These are phyloP conservation scores for Camellia lanceoleosa DNA, from an alignment of 148 eudicot species.

Conservation along the genomic window DNA sequence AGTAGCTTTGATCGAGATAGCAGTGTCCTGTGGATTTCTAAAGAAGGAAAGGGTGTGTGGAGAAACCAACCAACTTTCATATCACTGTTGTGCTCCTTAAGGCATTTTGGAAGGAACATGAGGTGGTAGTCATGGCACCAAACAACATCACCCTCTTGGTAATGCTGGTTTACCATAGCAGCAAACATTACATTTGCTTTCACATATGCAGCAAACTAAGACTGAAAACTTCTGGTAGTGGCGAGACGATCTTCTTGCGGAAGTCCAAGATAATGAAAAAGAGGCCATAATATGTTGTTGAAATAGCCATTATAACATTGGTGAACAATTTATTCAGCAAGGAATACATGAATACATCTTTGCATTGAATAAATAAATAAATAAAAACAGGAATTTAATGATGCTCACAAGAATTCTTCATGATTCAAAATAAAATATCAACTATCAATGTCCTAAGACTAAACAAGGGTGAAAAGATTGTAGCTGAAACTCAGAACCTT, in stretches of 20 bases:
- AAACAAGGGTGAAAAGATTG: too few relatives aligned
- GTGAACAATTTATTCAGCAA: constrained; percentile 82
- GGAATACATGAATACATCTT: constrained; percentile 92
- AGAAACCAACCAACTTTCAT: constrained; percentile 98
- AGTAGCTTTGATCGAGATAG: constrained; percentile 85
- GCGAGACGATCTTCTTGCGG: constrained; percentile 95
- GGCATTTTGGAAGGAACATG: constrained; percentile 84
- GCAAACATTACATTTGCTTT: constrained; percentile 94
- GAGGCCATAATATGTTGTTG: constrained; percentile 92
- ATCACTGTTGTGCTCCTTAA: constrained; percentile 56
- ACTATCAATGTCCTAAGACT: too few relatives aligned
- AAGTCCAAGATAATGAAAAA: constrained; percentile 91
- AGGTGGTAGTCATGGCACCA: constrained; percentile 98
- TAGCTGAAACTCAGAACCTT: constrained; percentile 42
- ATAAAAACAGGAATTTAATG: too few relatives aligned
- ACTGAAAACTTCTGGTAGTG: constrained; percentile 87
- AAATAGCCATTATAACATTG: constrained; percentile 92
- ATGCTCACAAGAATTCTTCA: too few relatives aligned
- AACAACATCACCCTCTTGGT: constrained; percentile 84
- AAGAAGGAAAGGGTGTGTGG: constrained; percentile 91
- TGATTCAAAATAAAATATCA: too few relatives aligned
- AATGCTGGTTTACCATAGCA: constrained; percentile 72
- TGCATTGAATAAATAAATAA: constrained; percentile 21
- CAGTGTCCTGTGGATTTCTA: constrained; percentile 85
- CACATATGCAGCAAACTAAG: constrained; percentile 80